Evolutionary conservation across 495 filamentous ascomycete genomes (phyloP).

Genomic region (Aspergillus kassunensis): DNA sequence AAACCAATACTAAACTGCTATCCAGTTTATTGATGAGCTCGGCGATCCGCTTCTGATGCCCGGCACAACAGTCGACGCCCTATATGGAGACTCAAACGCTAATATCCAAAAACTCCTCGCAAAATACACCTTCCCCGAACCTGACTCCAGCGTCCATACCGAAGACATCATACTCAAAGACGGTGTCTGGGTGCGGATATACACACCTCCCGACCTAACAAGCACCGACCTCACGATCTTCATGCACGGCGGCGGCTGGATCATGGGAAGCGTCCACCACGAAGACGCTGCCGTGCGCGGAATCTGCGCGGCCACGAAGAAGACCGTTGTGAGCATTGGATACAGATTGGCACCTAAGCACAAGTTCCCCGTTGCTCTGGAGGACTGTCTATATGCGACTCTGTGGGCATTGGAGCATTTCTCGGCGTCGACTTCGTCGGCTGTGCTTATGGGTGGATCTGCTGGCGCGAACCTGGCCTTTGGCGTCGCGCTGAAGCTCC

Average conservation of each 20-base stretch:
- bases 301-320: background rate
- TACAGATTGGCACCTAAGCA: slow-evolving; percentile 8
- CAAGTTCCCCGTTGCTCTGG: slow-evolving; percentile 4
- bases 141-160: background rate
- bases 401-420: slow-evolving; percentile 5
- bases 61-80: background rate
- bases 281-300: background rate
- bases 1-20: background rate
- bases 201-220: background rate
- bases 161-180: background rate
- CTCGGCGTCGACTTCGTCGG: background rate
- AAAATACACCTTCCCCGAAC: background rate
- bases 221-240: background rate
- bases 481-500: slow-evolving; percentile 8
- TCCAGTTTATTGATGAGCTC: background rate
- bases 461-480: slow-evolving; percentile 9
- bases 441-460: slow-evolving; percentile 3
- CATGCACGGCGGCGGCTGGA: slow-evolving; percentile 13
- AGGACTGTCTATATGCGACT: slow-evolving; percentile 6
- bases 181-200: slow-evolving; percentile 1
- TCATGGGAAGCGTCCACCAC: slow-evolving; percentile 10
- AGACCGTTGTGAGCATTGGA: slow-evolving; percentile 4
- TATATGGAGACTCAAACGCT: background rate
- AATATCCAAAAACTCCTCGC: slow-evolving; percentile 3
- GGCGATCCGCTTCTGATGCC: background rate